Conservation (phyloP, 345 rosid genomes). For the Turritis glabra region DNA sequence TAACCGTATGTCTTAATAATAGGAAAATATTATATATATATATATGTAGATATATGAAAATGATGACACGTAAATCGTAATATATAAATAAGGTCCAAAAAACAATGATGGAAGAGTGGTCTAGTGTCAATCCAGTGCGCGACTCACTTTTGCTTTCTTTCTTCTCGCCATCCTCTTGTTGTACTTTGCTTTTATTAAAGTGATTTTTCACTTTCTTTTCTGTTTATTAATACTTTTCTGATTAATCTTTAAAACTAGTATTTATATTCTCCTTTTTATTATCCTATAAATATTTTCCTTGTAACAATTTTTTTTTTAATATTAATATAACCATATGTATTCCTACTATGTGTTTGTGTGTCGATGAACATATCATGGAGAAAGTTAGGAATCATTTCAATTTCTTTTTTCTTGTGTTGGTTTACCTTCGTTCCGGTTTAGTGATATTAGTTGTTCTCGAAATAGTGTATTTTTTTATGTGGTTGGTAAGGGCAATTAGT, state of each 20-base stretch:
- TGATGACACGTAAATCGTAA: not conserved
- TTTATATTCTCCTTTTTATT: not conserved
- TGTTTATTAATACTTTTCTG: not conserved
- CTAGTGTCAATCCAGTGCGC: conserved; percentile 34
- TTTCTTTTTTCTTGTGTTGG: not conserved
- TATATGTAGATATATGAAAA: not conserved
- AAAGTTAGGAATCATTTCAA: not conserved
- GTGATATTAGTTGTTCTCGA: not conserved
- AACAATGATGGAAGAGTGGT: conserved; percentile 38
- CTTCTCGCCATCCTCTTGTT: conserved; percentile 28
- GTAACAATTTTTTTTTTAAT: not conserved
- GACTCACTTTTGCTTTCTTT: conserved; percentile 16
- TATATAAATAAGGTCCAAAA: conserved; percentile 25
- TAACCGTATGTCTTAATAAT: not conserved
- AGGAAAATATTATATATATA: not conserved
- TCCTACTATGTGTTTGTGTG: not conserved
- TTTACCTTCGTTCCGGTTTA: not conserved
- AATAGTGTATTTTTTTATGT: no score
- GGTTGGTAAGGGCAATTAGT: not conserved
- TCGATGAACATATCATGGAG: not conserved
- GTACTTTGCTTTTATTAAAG: conserved; percentile 33
- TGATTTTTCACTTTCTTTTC: conserved; percentile 14
- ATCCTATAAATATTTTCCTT: not conserved
- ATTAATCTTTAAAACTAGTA: not conserved
- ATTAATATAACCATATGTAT: not conserved